These are phyloP conservation scores for Phytophthora aleatoria DNA, from an alignment of 352 stramenopile genomes.

Conservation along the genomic window DNA sequence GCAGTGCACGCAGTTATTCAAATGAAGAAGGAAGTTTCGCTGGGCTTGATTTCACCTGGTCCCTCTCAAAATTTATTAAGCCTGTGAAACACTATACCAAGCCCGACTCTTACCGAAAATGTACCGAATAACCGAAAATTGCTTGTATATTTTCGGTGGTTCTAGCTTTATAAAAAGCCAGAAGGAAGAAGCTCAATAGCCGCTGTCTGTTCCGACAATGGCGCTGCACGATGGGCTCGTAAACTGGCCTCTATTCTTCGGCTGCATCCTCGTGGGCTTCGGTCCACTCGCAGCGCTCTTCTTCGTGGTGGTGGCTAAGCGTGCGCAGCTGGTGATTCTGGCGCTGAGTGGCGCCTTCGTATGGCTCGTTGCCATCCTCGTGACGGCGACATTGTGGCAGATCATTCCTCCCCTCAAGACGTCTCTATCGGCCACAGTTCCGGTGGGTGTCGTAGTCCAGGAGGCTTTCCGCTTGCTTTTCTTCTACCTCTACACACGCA, in stretches of 20 bases:
- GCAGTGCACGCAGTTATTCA: too few species aligned
- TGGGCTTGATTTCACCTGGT: too few species aligned
- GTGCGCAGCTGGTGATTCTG: conserved; percentile 86
- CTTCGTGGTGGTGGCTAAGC: conserved; percentile 78
- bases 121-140: too few species aligned
- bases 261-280: conserved; percentile 82
- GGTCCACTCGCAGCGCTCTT: conserved; percentile 76
- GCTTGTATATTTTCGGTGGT: too few species aligned
- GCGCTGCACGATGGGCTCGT: conserved; percentile 68
- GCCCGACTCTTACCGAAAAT: too few species aligned
- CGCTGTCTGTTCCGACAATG: conserved; percentile 41
- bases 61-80: too few species aligned
- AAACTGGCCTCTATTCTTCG: conserved; percentile 88
- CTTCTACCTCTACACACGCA: conserved; percentile 81
- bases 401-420: conserved; percentile 77
- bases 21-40: too few species aligned
- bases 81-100: too few species aligned
- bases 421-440: conserved; percentile 78
- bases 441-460: conserved; percentile 69
- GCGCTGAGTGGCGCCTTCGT: conserved; percentile 80
- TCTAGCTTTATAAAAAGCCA: conserved; percentile 1
- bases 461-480: conserved; percentile 73
- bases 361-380: conserved; percentile 82
- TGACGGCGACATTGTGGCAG: conserved; percentile 76
- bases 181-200: not conserved